Evolutionary conservation across 1,139 yeast genomes (phyloP), one percentile per base, ranked within the genome.

Genomic region (Blastobotrys serpentis): DNA sequence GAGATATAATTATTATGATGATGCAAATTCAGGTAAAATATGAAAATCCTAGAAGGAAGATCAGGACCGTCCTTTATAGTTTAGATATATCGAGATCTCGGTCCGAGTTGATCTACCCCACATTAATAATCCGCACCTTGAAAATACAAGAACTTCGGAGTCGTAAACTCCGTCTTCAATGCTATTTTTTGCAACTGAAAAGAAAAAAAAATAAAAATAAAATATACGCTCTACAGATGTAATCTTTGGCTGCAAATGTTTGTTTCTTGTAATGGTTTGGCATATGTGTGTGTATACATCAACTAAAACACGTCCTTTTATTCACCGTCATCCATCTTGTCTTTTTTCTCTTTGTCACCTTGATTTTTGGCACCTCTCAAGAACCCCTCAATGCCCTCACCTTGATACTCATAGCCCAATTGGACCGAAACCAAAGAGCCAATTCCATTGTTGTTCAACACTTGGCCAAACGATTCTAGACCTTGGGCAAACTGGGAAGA

Each of bases 341-440:
- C 56, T 13, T 34, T 39, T 11, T 36, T 38, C 7, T 51, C 50
- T 13, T 33, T 33, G 53, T 74, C 72, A 2, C 52, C 50, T 19
- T 51, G 48, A 40, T 54, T 53, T 52, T 81, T 66, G n/a, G 76
- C 67, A 2, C 82, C 82, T 33, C 67, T 60, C 50, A 82, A 65
- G 53, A 79, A 80, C 11, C 76, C 76, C 44, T 71, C 77, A 18
- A 81, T 68, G 0, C 86, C 86, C 59, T 81, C 86, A 2, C 85
- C 85, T 18, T 66, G 52, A 56, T 81, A 82, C 5, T 71, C 74
- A 56, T 71, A 71, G 25, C 76, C 77, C 48, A 81, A 69, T 43
- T 78, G 74, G 49, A 71, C 74, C 3, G 86, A 71, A 44, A 82
- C 72, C 32, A 79, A 60, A 48, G 66, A 71, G 1, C 84, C 84